Evolutionary conservation across 2,329 filamentous ascomycete species (phyloP).

Genomic region (Xylariaceae sp.): DNA sequence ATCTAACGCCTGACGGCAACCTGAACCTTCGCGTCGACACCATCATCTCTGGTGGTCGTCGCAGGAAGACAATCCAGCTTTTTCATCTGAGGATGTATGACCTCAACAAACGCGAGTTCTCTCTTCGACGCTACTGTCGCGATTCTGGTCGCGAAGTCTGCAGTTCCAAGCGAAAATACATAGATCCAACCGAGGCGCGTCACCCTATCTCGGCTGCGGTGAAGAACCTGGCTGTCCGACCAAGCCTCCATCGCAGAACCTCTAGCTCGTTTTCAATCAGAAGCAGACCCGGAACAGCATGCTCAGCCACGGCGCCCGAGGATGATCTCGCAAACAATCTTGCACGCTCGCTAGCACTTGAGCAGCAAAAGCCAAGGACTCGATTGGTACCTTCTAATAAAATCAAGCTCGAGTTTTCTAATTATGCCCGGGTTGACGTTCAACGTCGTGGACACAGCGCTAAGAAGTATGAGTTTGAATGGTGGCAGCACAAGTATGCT

Average conservation of each 20-base stretch:
- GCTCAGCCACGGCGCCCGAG: conserved; percentile 31
- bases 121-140: conserved; percentile 84
- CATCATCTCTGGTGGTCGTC: conserved; percentile 60
- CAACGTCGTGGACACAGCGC: conserved; percentile 63
- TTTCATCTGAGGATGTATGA: conserved; percentile 97
- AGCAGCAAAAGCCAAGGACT: conserved; percentile 29
- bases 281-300: conserved; percentile 36
- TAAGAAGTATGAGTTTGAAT: conserved; percentile 87
- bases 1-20: conserved; percentile 86
- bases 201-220: conserved; percentile 48
- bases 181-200: conserved; percentile 44
- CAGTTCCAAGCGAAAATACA: conserved; percentile 71
- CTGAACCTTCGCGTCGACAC: conserved; percentile 94
- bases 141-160: conserved; percentile 93
- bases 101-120: conserved; percentile 81
- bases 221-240: conserved; percentile 42
- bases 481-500: conserved; percentile 83
- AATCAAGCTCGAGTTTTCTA: conserved; percentile 91
- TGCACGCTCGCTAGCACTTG: conserved; percentile 30
- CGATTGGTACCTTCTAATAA: conserved; percentile 64
- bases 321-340: conserved; percentile 31
- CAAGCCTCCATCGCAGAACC: conserved; percentile 37
- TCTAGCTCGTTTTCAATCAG: conserved; percentile 30
- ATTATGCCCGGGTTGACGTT: conserved; percentile 90
- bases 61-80: conserved; percentile 68